These are phyloP conservation scores for Megacollybia marginata DNA, from an alignment of 768 basidiomycete genomes.

Conservation along the genomic window DNA sequence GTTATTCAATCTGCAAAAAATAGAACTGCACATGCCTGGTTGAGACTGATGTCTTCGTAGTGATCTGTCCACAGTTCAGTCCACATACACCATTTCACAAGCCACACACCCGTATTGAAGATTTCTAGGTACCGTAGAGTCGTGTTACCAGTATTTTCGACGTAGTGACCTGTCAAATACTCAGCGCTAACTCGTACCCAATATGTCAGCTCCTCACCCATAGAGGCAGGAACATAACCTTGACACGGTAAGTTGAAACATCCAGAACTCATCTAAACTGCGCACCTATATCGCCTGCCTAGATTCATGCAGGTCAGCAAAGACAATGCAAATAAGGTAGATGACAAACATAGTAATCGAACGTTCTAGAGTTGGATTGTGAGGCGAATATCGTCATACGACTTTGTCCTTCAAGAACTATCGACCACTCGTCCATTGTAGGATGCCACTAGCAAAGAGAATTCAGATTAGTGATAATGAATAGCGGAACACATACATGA, in stretches of 20 bases:
- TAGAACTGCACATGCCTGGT: constrained; percentile 2
- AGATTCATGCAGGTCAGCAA: neutral
- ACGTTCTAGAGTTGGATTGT: constrained; percentile 45
- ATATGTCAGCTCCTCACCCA: neutral
- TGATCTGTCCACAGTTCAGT: constrained; percentile 55
- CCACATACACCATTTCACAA: constrained; percentile 45
- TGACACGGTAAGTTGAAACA: no score
- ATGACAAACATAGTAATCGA: constrained; percentile 41
- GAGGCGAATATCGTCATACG: constrained; percentile 54
- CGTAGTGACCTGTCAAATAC: constrained; percentile 27
- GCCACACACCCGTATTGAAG: constrained; percentile 20
- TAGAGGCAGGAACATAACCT: constrained; percentile 53
- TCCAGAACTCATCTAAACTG: no score
- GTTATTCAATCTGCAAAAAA: neutral
- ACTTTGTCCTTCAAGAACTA: constrained; percentile 49
- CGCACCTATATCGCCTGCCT: neutral
- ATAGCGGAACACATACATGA: constrained; percentile 30
- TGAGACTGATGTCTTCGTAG: constrained; percentile 40
- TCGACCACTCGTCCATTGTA: constrained; percentile 55
- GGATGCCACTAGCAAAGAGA: constrained; percentile 53
- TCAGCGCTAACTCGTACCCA: no score
- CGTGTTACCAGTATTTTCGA: constrained; percentile 44
- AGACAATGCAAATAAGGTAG: neutral
- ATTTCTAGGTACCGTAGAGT: neutral
- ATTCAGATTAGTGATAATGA: neutral